Percentiles rank a stretch among this genome's conserved stretches.
Evolutionary conservation across 2,329 filamentous ascomycete species (phyloP).

Genomic region (Phyllosticta capitalensis): DNA sequence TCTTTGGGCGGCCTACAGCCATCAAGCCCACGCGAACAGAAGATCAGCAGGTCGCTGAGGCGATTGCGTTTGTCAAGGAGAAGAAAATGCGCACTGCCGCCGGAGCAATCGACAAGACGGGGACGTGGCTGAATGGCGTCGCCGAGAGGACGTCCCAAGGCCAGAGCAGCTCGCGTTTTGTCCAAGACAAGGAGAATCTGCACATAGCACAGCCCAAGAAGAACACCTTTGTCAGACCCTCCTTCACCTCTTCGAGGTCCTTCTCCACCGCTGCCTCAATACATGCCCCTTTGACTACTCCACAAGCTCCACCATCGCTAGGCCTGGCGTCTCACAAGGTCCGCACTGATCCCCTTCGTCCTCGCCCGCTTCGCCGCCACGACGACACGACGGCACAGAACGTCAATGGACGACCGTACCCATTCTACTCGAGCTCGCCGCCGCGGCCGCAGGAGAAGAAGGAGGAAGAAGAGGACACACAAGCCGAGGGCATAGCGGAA

Average conservation of each 20-base stretch:
- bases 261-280: neutral
- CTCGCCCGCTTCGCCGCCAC: conserved; percentile 3
- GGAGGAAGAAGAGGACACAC: neutral
- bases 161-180: neutral
- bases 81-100: conserved; percentile 10
- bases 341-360: conserved; percentile 2
- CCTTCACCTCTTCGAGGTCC: neutral
- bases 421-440: conserved; percentile 1
- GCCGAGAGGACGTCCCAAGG: neutral
- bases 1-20: conserved; percentile 34
- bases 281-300: neutral
- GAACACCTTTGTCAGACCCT: neutral
- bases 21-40: conserved; percentile 11
- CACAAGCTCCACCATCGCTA: neutral
- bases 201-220: neutral
- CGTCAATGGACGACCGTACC: neutral
- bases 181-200: neutral
- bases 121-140: neutral
- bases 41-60: conserved; percentile 2
- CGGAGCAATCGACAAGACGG: neutral
- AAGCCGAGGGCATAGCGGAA: conserved; percentile 14
- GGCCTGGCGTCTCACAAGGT: neutral
- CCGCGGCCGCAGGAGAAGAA: neutral
- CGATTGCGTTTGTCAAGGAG: neutral
- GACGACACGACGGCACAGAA: neutral